Percentiles rank a stretch among this genome's conserved stretches.
Conservation (phyloP, 768 basidiomycete genomes). For the Calvatia gigantea region DNA sequence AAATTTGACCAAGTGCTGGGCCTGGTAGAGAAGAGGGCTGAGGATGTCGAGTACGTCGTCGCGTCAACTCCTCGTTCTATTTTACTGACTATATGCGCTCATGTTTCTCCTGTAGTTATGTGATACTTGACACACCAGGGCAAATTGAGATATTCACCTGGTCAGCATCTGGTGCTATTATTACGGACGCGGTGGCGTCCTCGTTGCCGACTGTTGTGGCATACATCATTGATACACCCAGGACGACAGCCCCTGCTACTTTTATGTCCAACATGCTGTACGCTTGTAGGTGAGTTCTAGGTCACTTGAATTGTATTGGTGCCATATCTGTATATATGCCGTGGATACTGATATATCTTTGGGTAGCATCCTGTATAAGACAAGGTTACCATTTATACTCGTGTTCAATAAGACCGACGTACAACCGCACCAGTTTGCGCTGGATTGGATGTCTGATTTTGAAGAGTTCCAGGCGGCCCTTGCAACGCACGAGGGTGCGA, state of each 20-base stretch:
- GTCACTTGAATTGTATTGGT: constrained; percentile 18
- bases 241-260: constrained; percentile 91
- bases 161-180: constrained; percentile 98
- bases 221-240: constrained; percentile 95
- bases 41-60: constrained; percentile 75
- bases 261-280: constrained; percentile 99
- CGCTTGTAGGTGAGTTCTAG: constrained; percentile 73
- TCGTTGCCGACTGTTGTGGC: constrained; percentile 93
- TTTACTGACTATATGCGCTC: neutral
- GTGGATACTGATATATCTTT: neutral
- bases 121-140: constrained; percentile 95
- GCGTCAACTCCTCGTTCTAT: neutral
- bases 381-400: constrained; percentile 92
- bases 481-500: constrained; percentile 60
- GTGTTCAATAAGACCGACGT: constrained; percentile 99
- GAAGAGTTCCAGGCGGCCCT: constrained; percentile 92
- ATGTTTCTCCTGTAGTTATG: constrained; percentile 54
- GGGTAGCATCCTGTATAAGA: constrained; percentile 92
- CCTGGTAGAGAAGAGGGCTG: constrained; percentile 87
- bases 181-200: constrained; percentile 94
- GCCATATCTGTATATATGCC: neutral
- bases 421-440: constrained; percentile 81
- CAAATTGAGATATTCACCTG: constrained; percentile 99
- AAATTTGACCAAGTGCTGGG: constrained; percentile 97
- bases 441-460: constrained; percentile 99